Conservation (phyloP, 225 moss, liverwort and hornwort genomes). For the Rhytidiadelphus loreus region DNA sequence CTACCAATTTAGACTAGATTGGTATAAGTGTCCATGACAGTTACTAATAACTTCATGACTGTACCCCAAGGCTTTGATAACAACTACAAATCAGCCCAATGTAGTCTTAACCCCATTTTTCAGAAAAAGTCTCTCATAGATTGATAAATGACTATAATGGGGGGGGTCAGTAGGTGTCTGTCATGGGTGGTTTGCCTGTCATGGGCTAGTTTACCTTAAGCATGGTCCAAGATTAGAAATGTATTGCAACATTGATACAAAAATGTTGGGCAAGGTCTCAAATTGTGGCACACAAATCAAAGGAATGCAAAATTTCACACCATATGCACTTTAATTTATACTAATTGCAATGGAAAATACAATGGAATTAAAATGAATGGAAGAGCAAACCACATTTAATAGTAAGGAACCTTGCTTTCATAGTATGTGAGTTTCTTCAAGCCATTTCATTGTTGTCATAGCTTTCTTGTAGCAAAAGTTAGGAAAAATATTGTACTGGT, state of each 20-base stretch:
- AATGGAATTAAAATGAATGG: background rate
- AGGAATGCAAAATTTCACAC: background rate
- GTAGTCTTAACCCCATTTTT: too few relatives aligned
- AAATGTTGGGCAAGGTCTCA: background rate
- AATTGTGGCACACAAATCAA: background rate
- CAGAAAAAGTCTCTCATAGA: too few relatives aligned
- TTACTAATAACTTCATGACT: too few relatives aligned
- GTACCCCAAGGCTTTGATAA: too few relatives aligned
- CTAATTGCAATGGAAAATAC: background rate
- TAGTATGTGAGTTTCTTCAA: background rate
- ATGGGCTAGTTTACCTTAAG: too few relatives aligned
- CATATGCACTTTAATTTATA: background rate
- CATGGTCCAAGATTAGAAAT: background rate
- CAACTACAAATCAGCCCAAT: too few relatives aligned
- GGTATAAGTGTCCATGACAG: too few relatives aligned
- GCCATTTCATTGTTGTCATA: background rate
- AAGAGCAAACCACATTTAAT: background rate
- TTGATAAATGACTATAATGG: too few relatives aligned
- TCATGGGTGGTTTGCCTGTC: too few relatives aligned
- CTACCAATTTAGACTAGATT: too few relatives aligned
- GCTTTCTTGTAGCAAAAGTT: accelerated
- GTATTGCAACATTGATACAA: accelerated
- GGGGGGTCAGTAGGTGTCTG: too few relatives aligned
- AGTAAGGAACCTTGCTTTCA: background rate
- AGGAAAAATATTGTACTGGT: background rate